Base-by-base conservation (phyloP, 1,139 yeast species). In the Cylindricascospora bacillispora region DNA sequence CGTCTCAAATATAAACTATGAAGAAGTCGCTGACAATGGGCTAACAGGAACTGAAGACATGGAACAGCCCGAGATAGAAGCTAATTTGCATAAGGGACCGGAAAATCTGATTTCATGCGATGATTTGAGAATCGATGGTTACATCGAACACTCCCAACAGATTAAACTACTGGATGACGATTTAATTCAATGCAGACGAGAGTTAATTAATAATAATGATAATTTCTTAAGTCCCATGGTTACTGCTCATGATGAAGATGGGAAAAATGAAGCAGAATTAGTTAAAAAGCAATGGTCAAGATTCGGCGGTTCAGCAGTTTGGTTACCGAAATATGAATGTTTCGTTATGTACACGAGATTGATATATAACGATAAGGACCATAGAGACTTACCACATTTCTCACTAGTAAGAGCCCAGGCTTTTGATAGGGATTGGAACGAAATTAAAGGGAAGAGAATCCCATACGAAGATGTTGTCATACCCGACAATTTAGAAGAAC, bases 401-500 rank as follows among this genome's bases (percentile, higher is more conserved):
- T 40, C 45, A 0, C 24, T 41, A 11, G 30, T 43, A 5, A 33
- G 39, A 16, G 44, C 36, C 4, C 45, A 44, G 24, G 39, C 43
- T 1, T 44, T 35, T 30, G 47, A 42, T 28, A 38, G 25, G 20
- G 30, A 43, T 25, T 44, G 47, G 49, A 40, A 37, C 21, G 40
- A 37, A 27, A 27, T 44, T 4, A 31, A 33, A 14, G 41, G 35
- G 4, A 38, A 38, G 22, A 32, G 33, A 22, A 38, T 44, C 11
- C 37, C 41, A 2, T 44, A 30, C 19, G 22, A 27, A 5, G 49
- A 44, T 23, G 28, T 38, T 5, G 15, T 15, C 5, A 30, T 23
- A 12, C 42, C 43, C 4, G 11, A 13, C 5, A 29, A 35, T 16
- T 13, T 35, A 14, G 30, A 25, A 2, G 15, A 22, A 9, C 26